Conservation (phyloP, 2,329 filamentous ascomycete genomes). For the Epichloe festucae region DNA sequence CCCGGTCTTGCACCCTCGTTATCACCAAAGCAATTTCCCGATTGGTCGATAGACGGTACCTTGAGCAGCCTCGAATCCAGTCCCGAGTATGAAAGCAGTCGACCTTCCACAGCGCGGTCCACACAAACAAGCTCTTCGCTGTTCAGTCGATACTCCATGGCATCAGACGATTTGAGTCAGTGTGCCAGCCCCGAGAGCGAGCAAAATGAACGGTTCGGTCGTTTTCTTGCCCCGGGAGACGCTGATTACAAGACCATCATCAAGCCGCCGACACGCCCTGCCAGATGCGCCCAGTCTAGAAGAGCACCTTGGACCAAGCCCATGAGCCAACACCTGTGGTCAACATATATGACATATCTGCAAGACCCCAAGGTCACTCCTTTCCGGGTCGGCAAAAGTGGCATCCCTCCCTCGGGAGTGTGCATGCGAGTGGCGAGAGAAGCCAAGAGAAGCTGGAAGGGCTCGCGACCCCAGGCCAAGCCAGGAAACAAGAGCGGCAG, state of each 20-base stretch:
- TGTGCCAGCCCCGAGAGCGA: conserved; percentile 37
- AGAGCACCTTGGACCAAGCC: conserved; percentile 50
- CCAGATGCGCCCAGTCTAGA: conserved; percentile 21
- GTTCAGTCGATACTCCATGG: conserved; percentile 42
- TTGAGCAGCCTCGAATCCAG: conserved; percentile 46
- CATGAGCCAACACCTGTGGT: conserved; percentile 54
- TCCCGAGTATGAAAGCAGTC: conserved; percentile 45
- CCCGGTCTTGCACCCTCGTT: conserved; percentile 31
- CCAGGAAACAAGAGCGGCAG: conserved; percentile 35
- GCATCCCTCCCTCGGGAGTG: conserved; percentile 51
- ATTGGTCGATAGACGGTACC: conserved; percentile 45
- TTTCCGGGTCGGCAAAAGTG: conserved; percentile 50
- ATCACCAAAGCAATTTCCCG: conserved; percentile 36
- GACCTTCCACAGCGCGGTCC: conserved; percentile 46
- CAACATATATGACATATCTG: conserved; percentile 50
- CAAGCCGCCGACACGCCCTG: conserved; percentile 8
- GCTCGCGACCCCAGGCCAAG: conserved; percentile 30
- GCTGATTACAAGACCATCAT: conserved; percentile 15
- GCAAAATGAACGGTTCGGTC: conserved; percentile 12
- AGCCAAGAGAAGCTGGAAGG: conserved; percentile 54
- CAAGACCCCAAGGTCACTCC: conserved; percentile 56
- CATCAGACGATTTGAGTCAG: conserved; percentile 40
- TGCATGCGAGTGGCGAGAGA: conserved; percentile 53
- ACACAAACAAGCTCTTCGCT: conserved; percentile 45
- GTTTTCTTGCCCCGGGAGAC: conserved; percentile 16